These are phyloP conservation scores for Nicotiana rustica DNA, from an alignment of 305 asterid genomes.

Conservation along the genomic window DNA sequence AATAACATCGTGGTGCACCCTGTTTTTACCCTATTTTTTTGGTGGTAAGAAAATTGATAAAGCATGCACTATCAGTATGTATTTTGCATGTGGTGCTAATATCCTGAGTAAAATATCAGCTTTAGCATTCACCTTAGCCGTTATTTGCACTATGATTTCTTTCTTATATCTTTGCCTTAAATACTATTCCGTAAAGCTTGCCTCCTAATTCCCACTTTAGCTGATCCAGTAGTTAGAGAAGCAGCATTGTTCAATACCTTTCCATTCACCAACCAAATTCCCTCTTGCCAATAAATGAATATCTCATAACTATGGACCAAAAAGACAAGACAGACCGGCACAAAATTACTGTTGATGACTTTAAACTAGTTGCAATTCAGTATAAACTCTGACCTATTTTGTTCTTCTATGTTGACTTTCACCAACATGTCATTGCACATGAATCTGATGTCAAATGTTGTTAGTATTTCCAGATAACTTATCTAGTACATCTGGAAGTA, in stretches of 20 bases:
- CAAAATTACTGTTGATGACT: constrained; percentile 2
- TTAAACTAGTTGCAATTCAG: not conserved
- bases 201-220: not conserved
- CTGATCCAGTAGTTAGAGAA: constrained; percentile 3
- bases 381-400: not conserved
- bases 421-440: constrained; percentile 3
- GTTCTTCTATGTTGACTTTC: not conserved
- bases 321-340: not conserved
- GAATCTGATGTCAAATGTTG: constrained; percentile 4
- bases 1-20: not conserved
- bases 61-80: not conserved
- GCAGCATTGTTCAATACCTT: not conserved
- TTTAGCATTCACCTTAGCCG: not conserved
- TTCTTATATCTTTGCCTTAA: not conserved
- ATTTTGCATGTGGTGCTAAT: not conserved
- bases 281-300: not conserved
- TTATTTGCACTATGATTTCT: constrained; percentile 9
- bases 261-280: not conserved
- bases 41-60: not conserved
- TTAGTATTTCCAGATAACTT: not conserved
- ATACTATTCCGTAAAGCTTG: not conserved
- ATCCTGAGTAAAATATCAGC: not conserved
- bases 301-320: not conserved
- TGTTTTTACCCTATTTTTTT: not conserved
- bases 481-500: not conserved